phyloP scores from a whole-genome alignment of 2,329 filamentous ascomycete genomes.

The Epichloe glyceriae region DNA sequence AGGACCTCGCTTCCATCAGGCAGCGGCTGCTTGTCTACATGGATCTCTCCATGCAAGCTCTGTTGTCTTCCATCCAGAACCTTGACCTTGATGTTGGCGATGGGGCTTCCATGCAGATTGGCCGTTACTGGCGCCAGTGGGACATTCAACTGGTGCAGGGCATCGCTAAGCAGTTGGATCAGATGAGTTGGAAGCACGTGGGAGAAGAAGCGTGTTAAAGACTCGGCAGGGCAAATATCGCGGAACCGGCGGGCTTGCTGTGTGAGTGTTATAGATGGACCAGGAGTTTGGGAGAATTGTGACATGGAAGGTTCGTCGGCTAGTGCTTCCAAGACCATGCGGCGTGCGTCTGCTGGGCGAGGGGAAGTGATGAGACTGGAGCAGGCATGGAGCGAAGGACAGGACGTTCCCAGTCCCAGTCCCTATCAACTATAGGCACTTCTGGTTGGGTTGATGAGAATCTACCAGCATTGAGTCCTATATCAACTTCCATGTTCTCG shows the following conservation, averaged over 20 bases:
- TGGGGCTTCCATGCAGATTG: slow-evolving; percentile 38
- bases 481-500: slow-evolving; percentile 62
- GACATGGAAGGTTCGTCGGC: slow-evolving; percentile 75
- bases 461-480: slow-evolving; percentile 27
- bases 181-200: slow-evolving; percentile 62
- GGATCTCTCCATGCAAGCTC: slow-evolving; percentile 59
- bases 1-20: slow-evolving; percentile 48
- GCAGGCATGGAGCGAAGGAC: slow-evolving; percentile 38
- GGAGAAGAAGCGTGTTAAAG: slow-evolving; percentile 86
- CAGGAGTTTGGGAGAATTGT: slow-evolving; percentile 72
- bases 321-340: slow-evolving; percentile 47
- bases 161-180: slow-evolving; percentile 65
- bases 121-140: slow-evolving; percentile 44
- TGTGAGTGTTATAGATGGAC: slow-evolving; percentile 71
- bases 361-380: slow-evolving; percentile 23
- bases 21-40: slow-evolving; percentile 53
- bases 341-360: slow-evolving; percentile 20
- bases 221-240: slow-evolving; percentile 80
- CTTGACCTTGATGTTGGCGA: slow-evolving; percentile 58
- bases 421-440: slow-evolving; percentile 56
- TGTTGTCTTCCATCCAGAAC: slow-evolving; percentile 62
- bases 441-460: slow-evolving; percentile 82
- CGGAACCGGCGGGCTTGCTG: slow-evolving; percentile 79
- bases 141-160: slow-evolving; percentile 75
- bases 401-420: slow-evolving; percentile 83